Base-by-base conservation (phyloP, 129 eudicot species). In the Chrysanthemum makinoi region DNA sequence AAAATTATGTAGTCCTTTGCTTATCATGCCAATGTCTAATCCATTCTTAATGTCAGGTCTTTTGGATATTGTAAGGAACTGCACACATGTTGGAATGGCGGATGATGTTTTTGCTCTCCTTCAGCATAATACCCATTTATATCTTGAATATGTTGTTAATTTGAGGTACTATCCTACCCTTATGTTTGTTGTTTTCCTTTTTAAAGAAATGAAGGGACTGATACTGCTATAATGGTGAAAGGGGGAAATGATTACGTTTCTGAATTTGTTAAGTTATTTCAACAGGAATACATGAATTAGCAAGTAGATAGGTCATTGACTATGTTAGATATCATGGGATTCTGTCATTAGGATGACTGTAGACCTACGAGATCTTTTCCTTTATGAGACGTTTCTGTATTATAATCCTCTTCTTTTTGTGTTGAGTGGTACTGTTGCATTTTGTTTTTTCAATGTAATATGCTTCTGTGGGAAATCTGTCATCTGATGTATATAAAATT, bases 61-160 rank as follows among this genome's bases (percentile, higher is more conserved):
- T 80, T 86, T 94, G 82, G 98, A 94, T 24, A 79, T 84, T 82
- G 89, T 94, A 70, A 85, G 86, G 82, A 74, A 86, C 90, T 89
- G 98, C 85, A 83, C 95, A n/a, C 89, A 87, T 80, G 82, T 94
- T 74, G 98, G 98, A 79, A 94, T 94, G 98, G 98, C 98, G 16
- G 98, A 94, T 86, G 98, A 94, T 80, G 91, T 82, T 30, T 94
- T 82, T 69, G 96, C 97, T 65, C 77, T 90, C 66, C 86, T 94
- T 65, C 98, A 94, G 89, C 82, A 89, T 75, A 85, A 84, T 51
- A 94, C 97, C 66, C 89, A 94, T 68, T 88, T 94, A n/a, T 94
- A 94, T 82, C 89, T 94, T 51, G 98, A 96, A 54, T 89, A 94
- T 83, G 89, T 94, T 62, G 93, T 94, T 74, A 86, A 83, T 72